Base-by-base conservation (phyloP, 495 filamentous ascomycete genomes). In the Chaetomium cochliodes region DNA sequence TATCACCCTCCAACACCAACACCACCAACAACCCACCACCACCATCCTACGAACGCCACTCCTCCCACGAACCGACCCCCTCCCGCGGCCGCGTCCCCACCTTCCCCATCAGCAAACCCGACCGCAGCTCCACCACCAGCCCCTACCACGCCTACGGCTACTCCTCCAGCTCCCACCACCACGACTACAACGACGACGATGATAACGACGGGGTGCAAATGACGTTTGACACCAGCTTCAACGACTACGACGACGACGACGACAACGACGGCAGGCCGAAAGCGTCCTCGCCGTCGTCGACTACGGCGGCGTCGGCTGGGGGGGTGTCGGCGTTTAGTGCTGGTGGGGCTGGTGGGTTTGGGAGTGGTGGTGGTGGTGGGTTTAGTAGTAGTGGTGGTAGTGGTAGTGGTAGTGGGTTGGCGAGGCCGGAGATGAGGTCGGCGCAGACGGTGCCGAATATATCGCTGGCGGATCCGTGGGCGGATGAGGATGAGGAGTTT, bases 401-500 rank as follows among this genome's bases (percentile, higher is more conserved):
- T n/a, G n/a, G n/a, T n/a, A n/a, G n/a, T n/a, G n/a, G n/a, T n/a
- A n/a, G 25, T 33, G 16, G 4, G 15, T 74, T 58, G 72, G 75
- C 64, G 61, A 77, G 68, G 66, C 86, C 74, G 67, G 79, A 74
- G 49, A 64, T 77, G 5, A 76, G 68, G 70, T 72, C 76, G 22
- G 60, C 74, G 3, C 73, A 76, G 57, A 81, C 78, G 49, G 71
- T 77, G 60, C 79, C 78, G 1, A 77, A 75, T 58, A 61, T 80
- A 9, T 46, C 73, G 82, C 39, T 89, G 78, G 67, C 86, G 80
- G 92, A 97, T 77, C 90, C 91, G 11, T 97, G 92, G 92, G 88
- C 87, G 0, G 91, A 94, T 53, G 90, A 90, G 25, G 82, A 89
- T 71, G 76, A 93, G 80, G 77, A 97, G 73, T 78, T 90, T 79